Base-by-base conservation (phyloP, 2,329 filamentous ascomycete genomes). In the Dothideomycetes sp. region DNA sequence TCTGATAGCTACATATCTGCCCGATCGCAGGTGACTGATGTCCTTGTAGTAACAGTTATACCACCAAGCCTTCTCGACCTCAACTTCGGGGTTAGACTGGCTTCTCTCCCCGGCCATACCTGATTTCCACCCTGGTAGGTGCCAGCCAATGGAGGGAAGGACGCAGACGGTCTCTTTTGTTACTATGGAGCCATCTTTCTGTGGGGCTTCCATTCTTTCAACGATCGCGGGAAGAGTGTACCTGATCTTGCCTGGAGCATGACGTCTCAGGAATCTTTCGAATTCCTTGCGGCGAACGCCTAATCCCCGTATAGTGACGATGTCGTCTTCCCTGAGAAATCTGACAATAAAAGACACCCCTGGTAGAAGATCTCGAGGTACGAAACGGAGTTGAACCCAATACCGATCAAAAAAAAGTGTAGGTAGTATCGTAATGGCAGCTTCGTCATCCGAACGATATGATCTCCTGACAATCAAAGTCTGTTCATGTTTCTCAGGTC, bases 341-440 rank as follows among this genome's bases (percentile, higher is more conserved):
- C 70, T 66, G 15, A 74, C 47, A 2, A 58, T 45, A 4, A 73
- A 43, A 1, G 48, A 44, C 17, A 50, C 45, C 2, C 46, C 33
- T 2, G 52, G 51, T 4, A 49, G 34, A 22, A 43, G 13, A 16
- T 41, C 38, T 23, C 33, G 43, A 8, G 17, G 34, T 16, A 22
- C 41, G 13, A 68, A 60, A 19, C 54, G 51, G 9, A 76, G 41
- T 2, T 62, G 64, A 34, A 78, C 60, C 74, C 74, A 78, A 54
- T 63, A 76, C 15, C 74, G 63, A 33, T 66, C 63, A 49, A 77
- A 73, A 62, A 71, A 77, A 12, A 78, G 61, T 4, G 59, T 56
- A 55, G 61, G 70, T 9, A 32, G 37, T 13, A 43, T 49, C 45
- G n/a, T 38, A 47, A 31, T 16, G 20, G 19, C 18, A 23, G 17